Conservation (phyloP, 495 filamentous ascomycete genomes). For the Hypoxylon crocopeplum region DNA sequence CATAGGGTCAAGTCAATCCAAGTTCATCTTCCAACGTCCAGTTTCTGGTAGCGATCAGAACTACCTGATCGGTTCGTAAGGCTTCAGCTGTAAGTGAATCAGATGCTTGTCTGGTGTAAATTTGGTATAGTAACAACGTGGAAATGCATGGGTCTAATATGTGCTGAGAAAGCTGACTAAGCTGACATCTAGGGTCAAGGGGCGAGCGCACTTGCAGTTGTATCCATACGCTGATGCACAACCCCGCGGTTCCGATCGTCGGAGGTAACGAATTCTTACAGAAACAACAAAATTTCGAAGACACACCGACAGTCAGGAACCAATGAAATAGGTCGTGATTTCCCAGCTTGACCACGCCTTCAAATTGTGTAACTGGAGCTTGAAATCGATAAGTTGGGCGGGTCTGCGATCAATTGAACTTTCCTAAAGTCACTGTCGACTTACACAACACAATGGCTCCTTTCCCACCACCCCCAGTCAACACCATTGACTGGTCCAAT, state of each 20-base stretch:
- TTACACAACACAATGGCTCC: constrained; percentile 45
- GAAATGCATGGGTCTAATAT: too few species aligned
- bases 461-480: constrained; percentile 84
- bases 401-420: constrained; percentile 2
- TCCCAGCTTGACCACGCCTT: constrained; percentile 14
- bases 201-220: neutral
- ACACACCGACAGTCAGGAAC: constrained; percentile 11
- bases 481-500: constrained; percentile 89
- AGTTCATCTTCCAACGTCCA: neutral
- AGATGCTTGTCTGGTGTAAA: too few species aligned
- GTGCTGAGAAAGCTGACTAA: constrained; percentile 10
- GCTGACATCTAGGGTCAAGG: constrained; percentile 10
- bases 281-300: constrained; percentile 17
- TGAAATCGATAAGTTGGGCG: too few species aligned
- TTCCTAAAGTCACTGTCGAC: neutral
- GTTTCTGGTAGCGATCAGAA: neutral
- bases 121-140: too few species aligned
- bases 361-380: neutral
- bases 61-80: neutral
- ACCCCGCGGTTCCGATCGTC: constrained; percentile 35
- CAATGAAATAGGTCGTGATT: constrained; percentile 28
- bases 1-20: neutral
- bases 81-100: neutral
- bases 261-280: constrained; percentile 14
- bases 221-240: neutral